Percentiles rank a stretch among this genome's conserved stretches.
Evolutionary conservation across 2,329 filamentous ascomycete genomes (phyloP).

Genomic region (Ophiostoma montium): DNA sequence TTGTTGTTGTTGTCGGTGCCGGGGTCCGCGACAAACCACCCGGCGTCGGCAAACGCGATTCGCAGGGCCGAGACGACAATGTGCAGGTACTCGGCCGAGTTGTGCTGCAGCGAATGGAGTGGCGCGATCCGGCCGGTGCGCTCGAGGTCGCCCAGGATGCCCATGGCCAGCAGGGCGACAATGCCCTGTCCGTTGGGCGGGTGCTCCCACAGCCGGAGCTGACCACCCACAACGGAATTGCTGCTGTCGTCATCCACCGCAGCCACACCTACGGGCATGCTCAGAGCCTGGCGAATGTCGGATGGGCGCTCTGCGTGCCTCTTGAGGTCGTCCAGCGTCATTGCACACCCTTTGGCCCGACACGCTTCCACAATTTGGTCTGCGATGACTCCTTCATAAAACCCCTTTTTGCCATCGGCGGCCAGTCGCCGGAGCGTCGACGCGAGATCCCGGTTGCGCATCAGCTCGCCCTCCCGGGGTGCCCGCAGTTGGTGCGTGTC

Average conservation of each 20-base stretch:
- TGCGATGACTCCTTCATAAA: conserved; percentile 73
- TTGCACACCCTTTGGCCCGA: conserved; percentile 55
- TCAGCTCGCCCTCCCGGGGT: conserved; percentile 66
- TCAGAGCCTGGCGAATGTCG: conserved; percentile 41
- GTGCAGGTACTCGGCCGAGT: conserved; percentile 65
- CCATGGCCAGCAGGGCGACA: conserved; percentile 81
- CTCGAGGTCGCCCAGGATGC: conserved; percentile 76
- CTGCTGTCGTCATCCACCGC: conserved; percentile 62
- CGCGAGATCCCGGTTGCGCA: conserved; percentile 69
- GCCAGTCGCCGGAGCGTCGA: conserved; percentile 66
- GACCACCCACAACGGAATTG: conserved; percentile 41
- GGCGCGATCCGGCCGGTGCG: conserved; percentile 56
- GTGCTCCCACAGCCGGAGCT: conserved; percentile 79
- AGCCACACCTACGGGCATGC: conserved; percentile 59
- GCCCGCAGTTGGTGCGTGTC: conserved; percentile 54
- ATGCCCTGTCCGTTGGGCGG: conserved; percentile 93
- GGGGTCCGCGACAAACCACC: conserved; percentile 81
- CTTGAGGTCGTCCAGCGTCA: conserved; percentile 66
- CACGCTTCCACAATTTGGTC: conserved; percentile 66
- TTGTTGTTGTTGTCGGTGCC: too few relatives aligned
- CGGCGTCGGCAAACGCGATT: conserved; percentile 77
- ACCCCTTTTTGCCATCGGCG: conserved; percentile 68
- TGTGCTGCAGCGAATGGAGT: conserved; percentile 59
- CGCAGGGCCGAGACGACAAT: conserved; percentile 75
- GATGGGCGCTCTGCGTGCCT: conserved; percentile 41